Conservation (phyloP, 257 asterid genomes). For the Solanum ossicruentum region DNA sequence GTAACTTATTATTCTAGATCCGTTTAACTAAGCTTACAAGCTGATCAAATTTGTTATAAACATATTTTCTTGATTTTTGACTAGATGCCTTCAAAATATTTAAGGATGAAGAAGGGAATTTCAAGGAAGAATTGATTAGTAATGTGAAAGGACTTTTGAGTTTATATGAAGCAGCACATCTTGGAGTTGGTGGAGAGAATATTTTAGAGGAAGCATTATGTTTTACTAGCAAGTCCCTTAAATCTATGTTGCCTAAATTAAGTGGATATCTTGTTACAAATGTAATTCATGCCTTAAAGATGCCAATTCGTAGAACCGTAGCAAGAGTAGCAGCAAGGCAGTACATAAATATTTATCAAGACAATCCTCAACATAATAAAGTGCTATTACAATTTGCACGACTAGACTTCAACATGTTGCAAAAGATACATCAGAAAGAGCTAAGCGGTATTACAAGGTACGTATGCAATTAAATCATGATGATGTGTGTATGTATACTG, state of each 20-base stretch:
- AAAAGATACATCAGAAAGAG: neutral
- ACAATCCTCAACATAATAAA: neutral
- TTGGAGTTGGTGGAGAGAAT: neutral
- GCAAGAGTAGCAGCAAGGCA: neutral
- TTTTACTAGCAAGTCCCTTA: neutral
- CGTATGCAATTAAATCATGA: neutral
- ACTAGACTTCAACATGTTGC: neutral
- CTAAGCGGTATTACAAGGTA: neutral
- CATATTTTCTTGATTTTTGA: too few species aligned
- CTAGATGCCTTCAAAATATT: neutral
- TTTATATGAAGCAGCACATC: constrained; percentile 2
- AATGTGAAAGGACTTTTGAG: constrained; percentile 1
- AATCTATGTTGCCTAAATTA: neutral
- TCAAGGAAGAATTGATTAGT: neutral
- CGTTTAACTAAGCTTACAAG: neutral
- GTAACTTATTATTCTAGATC: neutral
- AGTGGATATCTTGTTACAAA: neutral
- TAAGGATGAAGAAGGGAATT: neutral
- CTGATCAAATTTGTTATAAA: neutral
- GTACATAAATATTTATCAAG: neutral
- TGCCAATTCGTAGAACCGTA: neutral
- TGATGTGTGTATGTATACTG: too few species aligned
- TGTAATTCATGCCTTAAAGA: neutral
- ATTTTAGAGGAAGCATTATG: neutral
- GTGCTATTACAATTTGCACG: neutral